These are phyloP conservation scores for Talaromyces stipitatus DNA, from an alignment of 495 filamentous ascomycete genomes.

Conservation along the genomic window DNA sequence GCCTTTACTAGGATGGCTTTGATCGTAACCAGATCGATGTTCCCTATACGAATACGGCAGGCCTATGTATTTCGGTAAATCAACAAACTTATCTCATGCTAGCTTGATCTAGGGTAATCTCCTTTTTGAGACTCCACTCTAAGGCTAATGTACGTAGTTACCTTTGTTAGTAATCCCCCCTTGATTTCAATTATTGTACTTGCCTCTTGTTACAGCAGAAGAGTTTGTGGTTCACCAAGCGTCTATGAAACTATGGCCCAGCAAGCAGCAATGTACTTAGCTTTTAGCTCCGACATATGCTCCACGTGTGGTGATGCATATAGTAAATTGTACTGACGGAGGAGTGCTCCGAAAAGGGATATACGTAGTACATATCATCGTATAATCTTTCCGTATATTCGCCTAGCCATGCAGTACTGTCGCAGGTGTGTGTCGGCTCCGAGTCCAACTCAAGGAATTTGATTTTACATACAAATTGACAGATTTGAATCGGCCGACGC, in stretches of 20 bases:
- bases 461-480: too few relatives aligned
- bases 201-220: background rate
- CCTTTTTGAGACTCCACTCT: background rate
- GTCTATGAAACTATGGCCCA: background rate
- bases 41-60: background rate
- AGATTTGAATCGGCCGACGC: too few relatives aligned
- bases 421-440: too few relatives aligned
- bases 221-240: background rate
- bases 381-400: too few relatives aligned
- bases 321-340: too few relatives aligned
- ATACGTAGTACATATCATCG: too few relatives aligned
- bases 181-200: background rate
- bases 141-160: background rate
- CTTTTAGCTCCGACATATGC: background rate
- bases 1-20: background rate
- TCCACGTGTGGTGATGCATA: background rate
- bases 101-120: background rate
- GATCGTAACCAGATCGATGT: background rate
- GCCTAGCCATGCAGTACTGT: too few relatives aligned
- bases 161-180: background rate
- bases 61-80: background rate
- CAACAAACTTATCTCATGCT: background rate
- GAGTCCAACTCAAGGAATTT: too few relatives aligned
- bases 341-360: too few relatives aligned
- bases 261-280: background rate